Evolutionary conservation across 2,329 filamentous ascomycete species (phyloP).

Genomic region (Pleoardoris graminearum): DNA sequence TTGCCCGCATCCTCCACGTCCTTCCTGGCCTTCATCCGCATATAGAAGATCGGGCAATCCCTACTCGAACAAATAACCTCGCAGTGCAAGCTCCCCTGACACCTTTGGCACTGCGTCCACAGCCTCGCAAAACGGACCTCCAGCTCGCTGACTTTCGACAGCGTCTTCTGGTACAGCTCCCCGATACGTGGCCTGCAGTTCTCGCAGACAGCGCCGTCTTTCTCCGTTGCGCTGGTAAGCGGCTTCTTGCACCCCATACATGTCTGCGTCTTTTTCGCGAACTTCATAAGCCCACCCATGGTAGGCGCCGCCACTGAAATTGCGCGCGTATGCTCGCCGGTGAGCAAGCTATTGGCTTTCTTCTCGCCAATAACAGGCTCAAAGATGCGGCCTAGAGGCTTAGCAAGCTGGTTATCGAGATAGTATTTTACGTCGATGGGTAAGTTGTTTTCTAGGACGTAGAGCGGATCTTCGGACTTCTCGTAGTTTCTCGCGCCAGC

Average conservation of each 20-base stretch:
- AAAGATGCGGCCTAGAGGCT: slow-evolving; percentile 92
- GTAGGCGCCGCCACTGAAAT: slow-evolving; percentile 91
- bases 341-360: slow-evolving; percentile 82
- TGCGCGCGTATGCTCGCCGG: slow-evolving; percentile 90
- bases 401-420: slow-evolving; percentile 95
- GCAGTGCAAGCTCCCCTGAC: slow-evolving; percentile 96
- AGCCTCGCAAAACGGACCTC: slow-evolving; percentile 90
- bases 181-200: slow-evolving; percentile 84
- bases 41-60: slow-evolving; percentile 99
- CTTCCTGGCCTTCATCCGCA: slow-evolving; percentile 99
- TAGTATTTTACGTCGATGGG: slow-evolving; percentile 99
- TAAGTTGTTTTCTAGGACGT: slow-evolving; percentile 94
- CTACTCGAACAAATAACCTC: slow-evolving; percentile 96
- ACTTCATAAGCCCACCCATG: slow-evolving; percentile 95
- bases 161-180: slow-evolving; percentile 89
- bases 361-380: slow-evolving; percentile 96
- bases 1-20: slow-evolving; percentile 94
- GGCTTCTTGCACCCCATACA: slow-evolving; percentile 99
- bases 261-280: slow-evolving; percentile 94
- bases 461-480: slow-evolving; percentile 95
- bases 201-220: slow-evolving; percentile 81
- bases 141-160: slow-evolving; percentile 86
- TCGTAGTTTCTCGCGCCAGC: slow-evolving; percentile 94
- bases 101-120: slow-evolving; percentile 98
- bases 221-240: slow-evolving; percentile 76